Percentiles rank a stretch among this genome's conserved stretches.
phyloP scores from a whole-genome alignment of 2,329 filamentous ascomycete genomes.

The Dactylellina leptospora region DNA sequence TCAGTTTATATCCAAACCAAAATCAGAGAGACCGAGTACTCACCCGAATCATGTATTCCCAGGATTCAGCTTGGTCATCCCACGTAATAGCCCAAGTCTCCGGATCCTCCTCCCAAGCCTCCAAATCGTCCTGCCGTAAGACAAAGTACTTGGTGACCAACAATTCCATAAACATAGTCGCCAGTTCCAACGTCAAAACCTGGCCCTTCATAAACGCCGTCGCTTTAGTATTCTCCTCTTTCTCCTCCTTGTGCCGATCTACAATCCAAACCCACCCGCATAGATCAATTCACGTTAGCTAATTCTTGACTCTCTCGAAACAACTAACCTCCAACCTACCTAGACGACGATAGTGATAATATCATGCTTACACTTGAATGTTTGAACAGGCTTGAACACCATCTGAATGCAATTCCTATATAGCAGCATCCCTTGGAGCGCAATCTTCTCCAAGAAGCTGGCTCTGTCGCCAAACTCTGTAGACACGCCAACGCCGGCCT shows the following conservation, averaged over 20 bases:
- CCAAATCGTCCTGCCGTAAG: conserved; percentile 82
- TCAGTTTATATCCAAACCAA: conserved; percentile 1
- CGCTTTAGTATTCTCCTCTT: conserved; percentile 67
- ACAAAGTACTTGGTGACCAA: conserved; percentile 89
- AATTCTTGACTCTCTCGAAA: conserved; percentile 7
- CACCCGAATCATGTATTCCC: conserved; percentile 84
- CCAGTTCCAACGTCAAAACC: conserved; percentile 78
- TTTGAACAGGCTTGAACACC: conserved; percentile 79
- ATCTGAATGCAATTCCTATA: conserved; percentile 84
- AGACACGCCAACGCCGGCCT: conserved; percentile 60
- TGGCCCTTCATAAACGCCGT: conserved; percentile 74
- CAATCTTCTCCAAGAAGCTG: conserved; percentile 77
- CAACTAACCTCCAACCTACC: conserved; percentile 59
- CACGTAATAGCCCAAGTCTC: conserved; percentile 95
- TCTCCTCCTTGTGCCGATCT: conserved; percentile 67
- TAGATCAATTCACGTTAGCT: conserved; percentile 25
- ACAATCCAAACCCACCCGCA: not conserved
- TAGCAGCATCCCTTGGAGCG: conserved; percentile 82
- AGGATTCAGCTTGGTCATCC: conserved; percentile 82
- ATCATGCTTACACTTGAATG: conserved; percentile 74
- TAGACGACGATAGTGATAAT: conserved; percentile 73
- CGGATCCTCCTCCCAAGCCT: conserved; percentile 91
- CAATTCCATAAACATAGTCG: conserved; percentile 81
- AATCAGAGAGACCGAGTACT: too few species aligned
- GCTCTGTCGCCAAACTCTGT: conserved; percentile 61